phyloP scores from a whole-genome alignment of 352 stramenopile species.

The Peronospora farinosa region DNA sequence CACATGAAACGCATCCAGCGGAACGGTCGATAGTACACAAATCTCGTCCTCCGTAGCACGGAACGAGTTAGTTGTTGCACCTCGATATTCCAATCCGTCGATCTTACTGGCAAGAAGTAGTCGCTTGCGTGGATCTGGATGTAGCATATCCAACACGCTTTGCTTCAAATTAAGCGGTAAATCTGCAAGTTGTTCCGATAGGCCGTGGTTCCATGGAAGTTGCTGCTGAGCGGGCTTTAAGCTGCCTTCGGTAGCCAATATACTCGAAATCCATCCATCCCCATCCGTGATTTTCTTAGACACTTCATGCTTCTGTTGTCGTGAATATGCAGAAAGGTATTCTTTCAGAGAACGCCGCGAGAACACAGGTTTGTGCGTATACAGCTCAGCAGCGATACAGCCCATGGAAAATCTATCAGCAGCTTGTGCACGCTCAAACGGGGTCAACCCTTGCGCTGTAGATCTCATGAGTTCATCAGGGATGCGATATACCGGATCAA shows the following conservation, averaged over 20 bases:
- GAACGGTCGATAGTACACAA: conserved; percentile 6
- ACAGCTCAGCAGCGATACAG: conserved; percentile 67
- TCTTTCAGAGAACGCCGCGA: conserved; percentile 38
- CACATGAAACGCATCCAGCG: conserved; percentile 17
- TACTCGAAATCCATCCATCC: conserved; percentile 29
- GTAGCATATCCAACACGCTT: conserved; percentile 37
- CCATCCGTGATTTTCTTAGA: background rate
- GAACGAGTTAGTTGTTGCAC: conserved; percentile 3
- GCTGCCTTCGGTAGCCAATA: conserved; percentile 13
- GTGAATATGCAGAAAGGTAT: conserved; percentile 27
- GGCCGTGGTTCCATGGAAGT: conserved; percentile 26
- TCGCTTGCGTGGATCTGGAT: conserved; percentile 39
- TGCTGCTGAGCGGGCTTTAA: background rate
- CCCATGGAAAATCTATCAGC: conserved; percentile 60
- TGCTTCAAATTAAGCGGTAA: conserved; percentile 54
- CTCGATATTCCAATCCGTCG: conserved; percentile 28
- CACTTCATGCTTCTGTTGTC: conserved; percentile 7
- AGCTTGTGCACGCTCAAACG: conserved; percentile 31
- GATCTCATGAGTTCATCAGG: conserved; percentile 10
- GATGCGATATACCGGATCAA: conserved; percentile 39
- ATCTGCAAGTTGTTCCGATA: conserved; percentile 22
- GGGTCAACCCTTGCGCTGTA: conserved; percentile 14
- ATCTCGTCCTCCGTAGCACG: background rate
- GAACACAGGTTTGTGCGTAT: conserved; percentile 51
- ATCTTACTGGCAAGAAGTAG: conserved; percentile 26